Evolutionary conservation across 1,284 basidiomycete genomes (phyloP).

Genomic region (Heliocybe sulcata): DNA sequence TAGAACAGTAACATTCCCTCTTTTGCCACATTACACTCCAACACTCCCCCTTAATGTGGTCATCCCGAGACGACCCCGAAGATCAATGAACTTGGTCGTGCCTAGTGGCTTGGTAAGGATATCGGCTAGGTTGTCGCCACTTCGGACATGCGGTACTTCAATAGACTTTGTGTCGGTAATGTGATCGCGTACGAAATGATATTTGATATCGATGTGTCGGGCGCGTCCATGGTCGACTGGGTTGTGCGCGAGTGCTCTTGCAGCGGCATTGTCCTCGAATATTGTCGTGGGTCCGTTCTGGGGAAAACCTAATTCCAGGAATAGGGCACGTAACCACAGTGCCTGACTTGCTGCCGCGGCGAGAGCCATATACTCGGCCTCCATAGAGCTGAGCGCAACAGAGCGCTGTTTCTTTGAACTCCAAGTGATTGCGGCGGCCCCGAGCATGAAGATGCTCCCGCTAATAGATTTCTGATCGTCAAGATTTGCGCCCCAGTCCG

Average conservation of each 20-base stretch:
- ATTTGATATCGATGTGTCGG: constrained; percentile 25
- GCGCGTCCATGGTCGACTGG: constrained; percentile 13
- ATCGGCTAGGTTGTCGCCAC: constrained; percentile 7
- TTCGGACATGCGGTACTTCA: constrained; percentile 2
- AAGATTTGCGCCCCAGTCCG: constrained; percentile 19
- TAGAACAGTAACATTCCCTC: too few species aligned
- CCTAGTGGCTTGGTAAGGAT: constrained; percentile 9
- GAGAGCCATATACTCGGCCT: constrained; percentile 22
- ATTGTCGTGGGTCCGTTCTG: constrained; percentile 6
- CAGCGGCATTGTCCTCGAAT: constrained; percentile 19
- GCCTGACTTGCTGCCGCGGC: constrained; percentile 14
- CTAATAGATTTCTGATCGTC: constrained; percentile 11
- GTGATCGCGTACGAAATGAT: constrained; percentile 21
- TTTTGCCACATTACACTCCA: neutral
- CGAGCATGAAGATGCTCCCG: constrained; percentile 13
- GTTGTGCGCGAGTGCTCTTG: constrained; percentile 18
- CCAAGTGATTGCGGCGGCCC: constrained; percentile 13
- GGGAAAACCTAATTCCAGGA: constrained; percentile 9
- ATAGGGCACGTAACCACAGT: constrained; percentile 15
- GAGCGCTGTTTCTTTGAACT: constrained; percentile 15
- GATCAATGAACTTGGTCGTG: neutral
- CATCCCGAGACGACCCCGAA: constrained; percentile 4
- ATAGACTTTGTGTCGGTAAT: constrained; percentile 2
- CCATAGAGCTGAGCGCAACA: constrained; percentile 16
- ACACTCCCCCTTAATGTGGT: constrained; percentile 1